Percentiles rank a stretch among this genome's conserved stretches.
Evolutionary conservation across 108 stramenopile species (phyloP).

Genomic region (Cylindrotheca closterium): DNA sequence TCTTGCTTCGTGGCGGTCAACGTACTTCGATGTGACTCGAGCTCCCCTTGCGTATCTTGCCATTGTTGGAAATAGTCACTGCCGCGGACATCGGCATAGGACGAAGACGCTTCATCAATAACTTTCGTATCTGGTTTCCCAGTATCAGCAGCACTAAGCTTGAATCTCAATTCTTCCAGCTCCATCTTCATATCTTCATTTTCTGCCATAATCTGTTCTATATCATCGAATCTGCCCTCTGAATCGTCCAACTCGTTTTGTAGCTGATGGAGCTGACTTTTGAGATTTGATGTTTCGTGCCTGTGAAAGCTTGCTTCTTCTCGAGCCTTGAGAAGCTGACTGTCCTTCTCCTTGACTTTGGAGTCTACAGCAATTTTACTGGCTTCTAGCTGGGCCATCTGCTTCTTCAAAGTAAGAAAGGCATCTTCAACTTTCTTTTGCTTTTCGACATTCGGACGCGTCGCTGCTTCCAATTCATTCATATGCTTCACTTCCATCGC

Average conservation of each 20-base stretch:
- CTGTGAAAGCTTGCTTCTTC: slow-evolving; percentile 62
- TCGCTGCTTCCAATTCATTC: slow-evolving; percentile 40
- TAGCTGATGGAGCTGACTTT: slow-evolving; percentile 70
- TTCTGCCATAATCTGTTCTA: slow-evolving; percentile 33
- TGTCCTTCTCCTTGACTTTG: slow-evolving; percentile 56
- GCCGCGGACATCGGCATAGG: background rate
- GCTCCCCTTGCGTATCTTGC: slow-evolving; percentile 36
- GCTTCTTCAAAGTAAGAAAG: slow-evolving; percentile 14
- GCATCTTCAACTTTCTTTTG: slow-evolving; percentile 19
- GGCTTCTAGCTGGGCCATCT: slow-evolving; percentile 28
- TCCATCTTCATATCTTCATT: slow-evolving; percentile 34
- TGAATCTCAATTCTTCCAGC: slow-evolving; percentile 18
- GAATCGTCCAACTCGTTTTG: slow-evolving; percentile 67
- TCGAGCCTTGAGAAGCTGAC: slow-evolving; percentile 43
- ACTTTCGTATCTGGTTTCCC: background rate
- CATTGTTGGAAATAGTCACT: slow-evolving; percentile 22
- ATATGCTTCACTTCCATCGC: slow-evolving; percentile 45
- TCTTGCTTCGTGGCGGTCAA: background rate
- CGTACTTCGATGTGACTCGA: slow-evolving; percentile 14
- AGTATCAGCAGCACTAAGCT: slow-evolving; percentile 15
- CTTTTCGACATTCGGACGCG: slow-evolving; percentile 12
- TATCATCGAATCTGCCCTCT: slow-evolving; percentile 45
- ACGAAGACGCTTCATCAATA: slow-evolving; percentile 2
- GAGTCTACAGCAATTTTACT: slow-evolving; percentile 32
- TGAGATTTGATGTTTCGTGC: slow-evolving; percentile 64